Evolutionary conservation across 345 rosid species (phyloP).

Genomic region (Sisymbrium irio): DNA sequence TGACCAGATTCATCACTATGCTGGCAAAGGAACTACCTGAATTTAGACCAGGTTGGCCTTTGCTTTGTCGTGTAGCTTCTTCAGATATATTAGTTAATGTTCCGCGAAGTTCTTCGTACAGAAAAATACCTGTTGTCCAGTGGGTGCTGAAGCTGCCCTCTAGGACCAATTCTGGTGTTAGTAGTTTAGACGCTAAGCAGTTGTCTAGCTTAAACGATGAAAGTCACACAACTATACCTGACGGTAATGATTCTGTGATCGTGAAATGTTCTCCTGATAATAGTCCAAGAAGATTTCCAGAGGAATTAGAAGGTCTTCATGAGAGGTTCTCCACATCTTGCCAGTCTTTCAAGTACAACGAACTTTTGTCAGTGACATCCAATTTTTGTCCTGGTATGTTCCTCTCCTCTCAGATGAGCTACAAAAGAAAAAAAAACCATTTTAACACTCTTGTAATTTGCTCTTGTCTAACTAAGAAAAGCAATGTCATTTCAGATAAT

Average conservation of each 20-base stretch:
- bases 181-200: constrained; percentile 43
- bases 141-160: constrained; percentile 64
- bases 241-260: constrained; percentile 33
- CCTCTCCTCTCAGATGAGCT: constrained; percentile 8
- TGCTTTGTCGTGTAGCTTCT: constrained; percentile 48
- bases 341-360: constrained; percentile 69
- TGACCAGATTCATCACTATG: constrained; percentile 39
- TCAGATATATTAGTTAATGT: constrained; percentile 30
- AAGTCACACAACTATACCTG: constrained; percentile 38
- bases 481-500: constrained; percentile 48
- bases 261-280: constrained; percentile 32
- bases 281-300: constrained; percentile 39
- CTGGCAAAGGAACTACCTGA: constrained; percentile 54
- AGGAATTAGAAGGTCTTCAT: constrained; percentile 53
- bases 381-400: constrained; percentile 62
- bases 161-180: constrained; percentile 41
- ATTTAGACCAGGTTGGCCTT: constrained; percentile 84
- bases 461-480: constrained; percentile 5
- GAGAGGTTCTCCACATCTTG: constrained; percentile 70
- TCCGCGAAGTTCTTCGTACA: constrained; percentile 38
- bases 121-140: constrained; percentile 65
- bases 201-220: constrained; percentile 42
- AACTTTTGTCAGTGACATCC: constrained; percentile 64
- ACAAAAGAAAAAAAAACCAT: background rate
- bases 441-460: background rate